Evolutionary conservation across 805 yeast species (phyloP), one percentile per base, ranked within the genome.

Genomic region (Yarrowia sp.): DNA sequence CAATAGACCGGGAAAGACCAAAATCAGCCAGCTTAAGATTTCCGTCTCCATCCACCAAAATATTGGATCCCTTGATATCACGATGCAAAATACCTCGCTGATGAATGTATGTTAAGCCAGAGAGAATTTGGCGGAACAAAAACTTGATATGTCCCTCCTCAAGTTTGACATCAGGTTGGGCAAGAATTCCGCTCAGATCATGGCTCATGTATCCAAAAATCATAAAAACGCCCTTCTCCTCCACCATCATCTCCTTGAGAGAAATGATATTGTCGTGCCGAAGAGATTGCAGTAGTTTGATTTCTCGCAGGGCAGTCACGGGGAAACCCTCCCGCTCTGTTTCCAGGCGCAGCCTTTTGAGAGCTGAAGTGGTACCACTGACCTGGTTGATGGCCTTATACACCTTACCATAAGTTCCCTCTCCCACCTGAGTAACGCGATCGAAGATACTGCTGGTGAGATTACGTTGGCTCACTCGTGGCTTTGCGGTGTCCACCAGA

Each of bases 331-430:
- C 99, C 56, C 91, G 81, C 73, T 93, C 98, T 8, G 85, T 77
- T 72, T 95, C 98, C 71, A 95, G 80, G 67, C 98, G 77, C 49
- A 95, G 79, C 69, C 87, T 82, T 73, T 95, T 95, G 71, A 95
- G 78, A 0, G 99, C 99, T n/a, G 92, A 95, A 68, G 82, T 77
- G 66, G 83, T 85, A 1, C 83, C 81, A 0, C 97, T 90, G 5
- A 83, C 78, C 16, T 77, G 76, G 73, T 95, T 92, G 56, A 79
- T 80, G 0, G 97, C 97, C 72, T 92, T 91, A 78, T 89, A 92
- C 21, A 95, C 99, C 73, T 90, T 92, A 19, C 99, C 99, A 74
- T 95, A 95, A 0, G 98, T 95, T 10, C 99, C 99, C 76, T 95
- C 98, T n/a, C 99, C 99, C 5, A 95, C 98, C 73, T 95, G 98